Evolutionary conservation across 1,284 basidiomycete genomes (phyloP).

Genomic region (Cutaneotrichosporon dermatis): DNA sequence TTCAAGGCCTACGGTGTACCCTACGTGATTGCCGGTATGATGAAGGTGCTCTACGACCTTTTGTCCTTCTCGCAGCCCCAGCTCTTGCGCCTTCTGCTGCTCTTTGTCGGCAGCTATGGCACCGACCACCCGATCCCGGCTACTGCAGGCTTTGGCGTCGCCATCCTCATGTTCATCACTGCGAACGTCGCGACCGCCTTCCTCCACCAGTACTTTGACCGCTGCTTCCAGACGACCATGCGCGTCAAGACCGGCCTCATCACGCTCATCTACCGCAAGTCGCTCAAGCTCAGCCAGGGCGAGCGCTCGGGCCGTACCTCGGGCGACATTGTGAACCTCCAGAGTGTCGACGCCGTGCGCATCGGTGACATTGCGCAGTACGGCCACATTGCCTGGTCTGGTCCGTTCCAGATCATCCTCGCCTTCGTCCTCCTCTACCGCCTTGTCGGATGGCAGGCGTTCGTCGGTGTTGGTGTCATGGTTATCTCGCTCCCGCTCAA

Average conservation of each 20-base stretch:
- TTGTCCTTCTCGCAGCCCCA: conserved; percentile 86
- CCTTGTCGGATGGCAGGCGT: conserved; percentile 85
- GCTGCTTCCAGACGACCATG: conserved; percentile 62
- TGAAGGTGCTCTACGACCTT: conserved; percentile 74
- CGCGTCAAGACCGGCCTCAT: conserved; percentile 83
- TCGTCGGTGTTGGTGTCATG: conserved; percentile 91
- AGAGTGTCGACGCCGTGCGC: conserved; percentile 75
- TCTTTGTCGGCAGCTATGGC: conserved; percentile 71
- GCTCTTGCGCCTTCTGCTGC: conserved; percentile 71
- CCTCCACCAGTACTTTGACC: conserved; percentile 70
- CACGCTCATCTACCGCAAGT: conserved; percentile 78
- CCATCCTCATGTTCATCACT: conserved; percentile 70
- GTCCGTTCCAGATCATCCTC: conserved; percentile 62
- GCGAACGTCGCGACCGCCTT: conserved; percentile 74
- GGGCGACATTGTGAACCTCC: conserved; percentile 91
- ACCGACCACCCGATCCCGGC: conserved; percentile 39
- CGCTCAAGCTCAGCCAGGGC: conserved; percentile 76
- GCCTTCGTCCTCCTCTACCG: conserved; percentile 86
- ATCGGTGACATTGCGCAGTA: conserved; percentile 84
- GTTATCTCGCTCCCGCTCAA: conserved; percentile 71
- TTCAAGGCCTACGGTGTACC: conserved; percentile 72
- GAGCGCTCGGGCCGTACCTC: conserved; percentile 68
- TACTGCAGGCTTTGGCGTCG: conserved; percentile 67
- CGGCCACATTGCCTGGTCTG: conserved; percentile 54
- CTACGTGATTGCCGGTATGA: conserved; percentile 62